Evolutionary conservation across 2,329 filamentous ascomycete species (phyloP), one percentile per base, ranked within the genome.

Genomic region (Colletotrichum incanum): DNA sequence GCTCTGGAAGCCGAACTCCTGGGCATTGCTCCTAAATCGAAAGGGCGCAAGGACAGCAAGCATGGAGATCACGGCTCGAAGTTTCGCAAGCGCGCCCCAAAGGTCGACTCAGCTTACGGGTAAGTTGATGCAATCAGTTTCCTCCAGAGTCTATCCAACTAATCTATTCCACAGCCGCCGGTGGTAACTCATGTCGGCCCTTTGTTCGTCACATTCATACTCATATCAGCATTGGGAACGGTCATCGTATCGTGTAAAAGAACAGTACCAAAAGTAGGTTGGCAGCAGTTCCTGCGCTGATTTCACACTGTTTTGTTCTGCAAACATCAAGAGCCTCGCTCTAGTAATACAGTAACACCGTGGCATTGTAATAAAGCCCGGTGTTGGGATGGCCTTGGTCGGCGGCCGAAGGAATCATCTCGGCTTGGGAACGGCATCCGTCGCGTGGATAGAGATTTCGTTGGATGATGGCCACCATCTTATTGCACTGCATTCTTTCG

Each of bases 31-130:
- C 71, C 73, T 7, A 83, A 80, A 71, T 31, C 61, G 5, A 73
- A 72, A 26, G 75, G 77, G 20, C 80, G 78, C 67, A 77, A 77
- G 16, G 74, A 77, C 0, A 77, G 78, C 26, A 78, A 77, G 43
- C 68, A 73, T 6, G 72, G 52, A 14, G 52, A 34, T 31, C 52
- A 75, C 14, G 56, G 75, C 4, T 80, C 77, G 55, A 76, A 76
- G 12, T 80, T 78, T 60, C 80, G 80, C 49, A 81, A 81, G 34
- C 79, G 78, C 55, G 76, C 74, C 1, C 68, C 67, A 4, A 82
- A 80, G 52, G 77, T 81, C 31, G 80, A 84, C 75, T 82, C 82
- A 20, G 82, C 81, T 7, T 84, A 83, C 54, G 81, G 82, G 82
- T 82, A 34, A 50, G 26, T n/a, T 41, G 28, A 49, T 26, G 11